phyloP scores from a whole-genome alignment of 2,329 filamentous ascomycete species.

The Ophiostoma sp. region DNA sequence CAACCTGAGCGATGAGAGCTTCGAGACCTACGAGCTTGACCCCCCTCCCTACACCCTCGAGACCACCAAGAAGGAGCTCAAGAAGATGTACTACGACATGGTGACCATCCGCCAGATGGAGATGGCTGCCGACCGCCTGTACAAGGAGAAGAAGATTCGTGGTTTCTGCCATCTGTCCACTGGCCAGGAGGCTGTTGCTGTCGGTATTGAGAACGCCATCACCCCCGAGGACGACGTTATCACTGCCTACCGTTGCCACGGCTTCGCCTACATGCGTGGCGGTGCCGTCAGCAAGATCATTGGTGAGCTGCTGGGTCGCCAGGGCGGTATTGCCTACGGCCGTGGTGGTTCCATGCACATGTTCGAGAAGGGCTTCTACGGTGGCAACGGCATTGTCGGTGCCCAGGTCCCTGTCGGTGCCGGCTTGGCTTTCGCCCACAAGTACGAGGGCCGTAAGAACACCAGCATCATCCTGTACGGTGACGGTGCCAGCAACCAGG shows the following conservation, averaged over 20 bases:
- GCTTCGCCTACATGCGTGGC: slow-evolving; percentile 94
- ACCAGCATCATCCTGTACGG: slow-evolving; percentile 88
- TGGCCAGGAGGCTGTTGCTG: slow-evolving; percentile 94
- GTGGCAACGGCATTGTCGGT: slow-evolving; percentile 97
- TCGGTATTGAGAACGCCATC: slow-evolving; percentile 95
- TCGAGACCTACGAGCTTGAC: slow-evolving; percentile 99
- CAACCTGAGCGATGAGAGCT: slow-evolving; percentile 93
- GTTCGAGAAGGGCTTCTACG: slow-evolving; percentile 97
- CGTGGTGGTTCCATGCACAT: slow-evolving; percentile 99
- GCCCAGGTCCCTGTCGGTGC: slow-evolving; percentile 97
- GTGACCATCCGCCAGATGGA: slow-evolving; percentile 95
- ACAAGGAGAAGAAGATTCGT: slow-evolving; percentile 99
- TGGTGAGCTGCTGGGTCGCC: slow-evolving; percentile 87
- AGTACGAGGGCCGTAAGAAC: slow-evolving; percentile 84
- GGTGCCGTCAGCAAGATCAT: slow-evolving; percentile 87
- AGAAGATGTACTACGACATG: slow-evolving; percentile 99
- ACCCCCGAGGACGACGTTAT: slow-evolving; percentile 89
- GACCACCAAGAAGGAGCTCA: slow-evolving; percentile 95
- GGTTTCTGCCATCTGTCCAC: slow-evolving; percentile 99
- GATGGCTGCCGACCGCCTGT: slow-evolving; percentile 96
- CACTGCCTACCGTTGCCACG: slow-evolving; percentile 98
- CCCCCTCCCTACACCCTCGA: slow-evolving; percentile 88
- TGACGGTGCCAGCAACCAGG: slow-evolving; percentile 98
- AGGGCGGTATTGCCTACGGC: slow-evolving; percentile 95
- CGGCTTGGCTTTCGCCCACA: slow-evolving; percentile 92